These are phyloP conservation scores for Mycena capillaripes DNA, from an alignment of 768 basidiomycete genomes.

Conservation along the genomic window DNA sequence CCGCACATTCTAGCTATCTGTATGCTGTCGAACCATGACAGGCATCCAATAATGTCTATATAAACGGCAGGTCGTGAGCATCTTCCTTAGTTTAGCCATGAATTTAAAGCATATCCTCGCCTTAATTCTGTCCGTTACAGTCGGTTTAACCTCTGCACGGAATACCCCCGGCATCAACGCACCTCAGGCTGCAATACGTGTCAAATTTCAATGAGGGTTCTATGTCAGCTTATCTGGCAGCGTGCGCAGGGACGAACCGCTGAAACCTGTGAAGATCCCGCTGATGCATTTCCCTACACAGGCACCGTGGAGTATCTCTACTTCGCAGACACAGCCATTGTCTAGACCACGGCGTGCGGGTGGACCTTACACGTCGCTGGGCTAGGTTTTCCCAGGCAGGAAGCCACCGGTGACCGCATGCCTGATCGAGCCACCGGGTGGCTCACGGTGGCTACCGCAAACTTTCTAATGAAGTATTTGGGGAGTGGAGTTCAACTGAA, in stretches of 20 bases:
- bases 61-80: neutral
- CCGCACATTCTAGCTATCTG: neutral
- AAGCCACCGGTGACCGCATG: too few relatives aligned
- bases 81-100: conserved; percentile 1
- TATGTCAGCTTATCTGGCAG: conserved; percentile 1
- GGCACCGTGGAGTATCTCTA: neutral
- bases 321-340: too few relatives aligned
- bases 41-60: neutral
- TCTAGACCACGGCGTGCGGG: too few relatives aligned
- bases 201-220: neutral
- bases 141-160: conserved; percentile 4
- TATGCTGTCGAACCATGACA: neutral
- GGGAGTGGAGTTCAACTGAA: neutral
- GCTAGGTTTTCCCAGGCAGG: conserved; percentile 8
- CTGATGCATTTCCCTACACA: neutral
- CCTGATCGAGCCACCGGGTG: too few relatives aligned
- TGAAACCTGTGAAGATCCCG: conserved; percentile 20
- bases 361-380: conserved; percentile 14
- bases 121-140: conserved; percentile 2
- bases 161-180: conserved; percentile 4
- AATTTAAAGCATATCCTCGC: conserved; percentile 1
- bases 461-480: too few relatives aligned
- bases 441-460: too few relatives aligned
- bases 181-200: neutral
- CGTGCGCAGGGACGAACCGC: conserved; percentile 1